A percentile compares a stretch with the other conserved stretches of the same genome.
These are phyloP conservation scores for Aspergillus quadricinctus DNA, from an alignment of 2,329 filamentous ascomycete genomes.

Conservation along the genomic window DNA sequence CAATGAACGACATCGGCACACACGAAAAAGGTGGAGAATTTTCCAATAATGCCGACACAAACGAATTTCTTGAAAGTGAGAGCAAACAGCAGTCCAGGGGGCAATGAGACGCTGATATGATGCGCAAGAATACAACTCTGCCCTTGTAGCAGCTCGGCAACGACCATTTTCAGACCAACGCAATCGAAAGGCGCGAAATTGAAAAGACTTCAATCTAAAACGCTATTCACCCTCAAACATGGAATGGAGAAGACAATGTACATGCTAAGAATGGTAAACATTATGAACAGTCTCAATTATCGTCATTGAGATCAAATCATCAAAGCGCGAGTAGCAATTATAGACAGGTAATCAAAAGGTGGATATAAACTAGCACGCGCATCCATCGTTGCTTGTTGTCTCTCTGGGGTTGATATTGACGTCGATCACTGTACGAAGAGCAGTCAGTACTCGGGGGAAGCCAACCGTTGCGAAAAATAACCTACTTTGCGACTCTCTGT, in stretches of 20 bases:
- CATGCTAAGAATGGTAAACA: slow-evolving; percentile 32
- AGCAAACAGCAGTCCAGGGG: not conserved
- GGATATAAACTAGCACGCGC: slow-evolving; percentile 52
- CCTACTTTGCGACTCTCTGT: slow-evolving; percentile 76
- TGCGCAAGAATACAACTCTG: slow-evolving; percentile 9
- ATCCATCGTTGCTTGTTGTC: slow-evolving; percentile 67
- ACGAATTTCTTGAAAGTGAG: not conserved
- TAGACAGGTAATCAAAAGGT: slow-evolving; percentile 7
- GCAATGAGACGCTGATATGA: not conserved
- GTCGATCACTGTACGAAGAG: slow-evolving; percentile 69
- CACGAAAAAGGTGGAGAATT: not conserved
- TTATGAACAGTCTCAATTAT: slow-evolving; percentile 33
- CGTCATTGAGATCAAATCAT: slow-evolving; percentile 20
- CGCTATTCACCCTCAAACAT: slow-evolving; percentile 28
- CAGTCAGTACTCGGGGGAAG: slow-evolving; percentile 20
- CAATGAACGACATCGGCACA: not conserved
- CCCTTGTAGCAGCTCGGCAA: not conserved
- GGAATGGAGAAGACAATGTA: slow-evolving; percentile 32
- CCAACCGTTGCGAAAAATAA: slow-evolving; percentile 19
- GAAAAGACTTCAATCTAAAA: slow-evolving; percentile 15
- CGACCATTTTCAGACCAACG: not conserved
- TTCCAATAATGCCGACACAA: not conserved
- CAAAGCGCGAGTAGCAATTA: slow-evolving; percentile 8
- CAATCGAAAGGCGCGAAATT: not conserved
- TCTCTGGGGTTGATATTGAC: slow-evolving; percentile 75